A percentile compares a stretch with the other conserved stretches of the same genome.
These are phyloP conservation scores for Neurospora sp. DNA, from an alignment of 2,329 filamentous ascomycete genomes.

Conservation along the genomic window DNA sequence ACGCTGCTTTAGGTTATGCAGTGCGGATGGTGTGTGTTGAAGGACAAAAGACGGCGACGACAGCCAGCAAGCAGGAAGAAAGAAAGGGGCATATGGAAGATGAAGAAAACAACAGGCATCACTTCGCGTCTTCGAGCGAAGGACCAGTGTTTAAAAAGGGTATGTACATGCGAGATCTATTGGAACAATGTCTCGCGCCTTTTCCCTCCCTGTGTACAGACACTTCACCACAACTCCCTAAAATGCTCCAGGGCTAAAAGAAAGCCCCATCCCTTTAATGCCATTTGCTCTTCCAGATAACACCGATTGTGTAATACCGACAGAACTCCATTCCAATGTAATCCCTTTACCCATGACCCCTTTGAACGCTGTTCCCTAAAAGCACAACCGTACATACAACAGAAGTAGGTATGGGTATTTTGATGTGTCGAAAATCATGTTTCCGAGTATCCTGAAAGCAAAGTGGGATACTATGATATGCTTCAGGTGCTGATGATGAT, in stretches of 20 bases:
- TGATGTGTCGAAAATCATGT: background rate
- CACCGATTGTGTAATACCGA: background rate
- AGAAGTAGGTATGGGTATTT: background rate
- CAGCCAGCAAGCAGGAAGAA: background rate
- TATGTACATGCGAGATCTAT: background rate
- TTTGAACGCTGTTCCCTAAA: background rate
- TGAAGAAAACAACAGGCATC: background rate
- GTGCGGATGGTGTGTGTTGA: too few species aligned
- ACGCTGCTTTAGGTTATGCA: too few species aligned
- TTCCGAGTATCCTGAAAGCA: background rate
- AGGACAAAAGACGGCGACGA: too few species aligned
- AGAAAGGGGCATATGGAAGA: background rate
- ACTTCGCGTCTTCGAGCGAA: background rate
- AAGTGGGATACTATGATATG: background rate
- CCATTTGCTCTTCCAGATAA: background rate
- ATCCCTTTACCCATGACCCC: background rate
- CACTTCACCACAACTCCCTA: background rate
- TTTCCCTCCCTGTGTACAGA: background rate
- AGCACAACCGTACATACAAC: background rate
- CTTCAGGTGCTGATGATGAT: background rate
- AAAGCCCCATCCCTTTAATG: background rate
- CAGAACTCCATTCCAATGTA: background rate
- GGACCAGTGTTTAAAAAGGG: background rate
- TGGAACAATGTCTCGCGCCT: background rate
- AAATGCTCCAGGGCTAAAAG: background rate